These are phyloP conservation scores for Zygotorulaspora danielsina DNA, from an alignment of 805 yeast genomes.

Conservation along the genomic window DNA sequence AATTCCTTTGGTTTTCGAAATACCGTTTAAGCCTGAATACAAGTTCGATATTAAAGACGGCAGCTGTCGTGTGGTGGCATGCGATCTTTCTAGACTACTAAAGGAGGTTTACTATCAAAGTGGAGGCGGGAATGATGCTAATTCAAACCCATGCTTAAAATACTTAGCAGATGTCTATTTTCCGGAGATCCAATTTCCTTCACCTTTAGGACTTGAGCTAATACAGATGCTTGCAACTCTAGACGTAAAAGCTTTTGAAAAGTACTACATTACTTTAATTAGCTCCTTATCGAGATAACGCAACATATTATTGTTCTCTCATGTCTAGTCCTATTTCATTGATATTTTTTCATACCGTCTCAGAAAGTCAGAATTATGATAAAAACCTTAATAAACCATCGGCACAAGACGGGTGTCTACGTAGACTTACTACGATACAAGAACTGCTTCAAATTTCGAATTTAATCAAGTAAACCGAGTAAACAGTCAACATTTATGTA, in stretches of 20 bases:
- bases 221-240: slow-evolving; percentile 51
- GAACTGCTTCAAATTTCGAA: too few species aligned
- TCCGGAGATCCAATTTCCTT: slow-evolving; percentile 54
- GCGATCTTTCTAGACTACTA: slow-evolving; percentile 69
- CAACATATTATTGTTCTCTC: too few species aligned
- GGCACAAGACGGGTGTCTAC: too few species aligned
- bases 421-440: too few species aligned
- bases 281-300: slow-evolving; percentile 16
- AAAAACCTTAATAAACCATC: too few species aligned
- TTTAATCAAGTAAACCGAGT: too few species aligned
- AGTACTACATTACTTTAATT: slow-evolving; percentile 54
- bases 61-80: slow-evolving; percentile 65
- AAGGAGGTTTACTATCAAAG: slow-evolving; percentile 50
- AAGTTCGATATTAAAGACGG: slow-evolving; percentile 72
- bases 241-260: slow-evolving; percentile 63
- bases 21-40: slow-evolving; percentile 65
- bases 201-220: slow-evolving; percentile 56
- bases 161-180: slow-evolving; percentile 51
- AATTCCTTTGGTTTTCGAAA: slow-evolving; percentile 65
- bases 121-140: slow-evolving; percentile 20
- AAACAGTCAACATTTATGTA: background rate
- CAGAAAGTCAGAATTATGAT: too few species aligned
- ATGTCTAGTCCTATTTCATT: too few species aligned
- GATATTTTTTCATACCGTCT: too few species aligned
- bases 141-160: slow-evolving; percentile 33